These are phyloP conservation scores for Fusarium verrucosum DNA, from an alignment of 2,329 filamentous ascomycete species.

Conservation along the genomic window DNA sequence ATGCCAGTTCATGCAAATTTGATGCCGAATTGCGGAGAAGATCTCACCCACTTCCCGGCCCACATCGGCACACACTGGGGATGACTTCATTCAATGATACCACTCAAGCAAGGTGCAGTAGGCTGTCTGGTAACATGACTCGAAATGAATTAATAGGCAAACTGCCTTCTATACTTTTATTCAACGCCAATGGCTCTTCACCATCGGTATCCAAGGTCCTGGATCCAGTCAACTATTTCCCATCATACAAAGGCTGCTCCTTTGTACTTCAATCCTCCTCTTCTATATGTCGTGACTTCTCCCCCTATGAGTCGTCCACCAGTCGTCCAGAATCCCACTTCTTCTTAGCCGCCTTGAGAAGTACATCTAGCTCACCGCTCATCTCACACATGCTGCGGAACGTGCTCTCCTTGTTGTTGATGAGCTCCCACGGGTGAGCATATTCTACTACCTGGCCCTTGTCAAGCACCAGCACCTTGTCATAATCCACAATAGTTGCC, in stretches of 20 bases:
- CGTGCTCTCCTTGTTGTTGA: constrained; percentile 73
- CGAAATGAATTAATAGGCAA: constrained; percentile 5
- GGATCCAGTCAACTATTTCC: background rate
- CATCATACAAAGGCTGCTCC: background rate
- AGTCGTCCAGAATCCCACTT: constrained; percentile 55
- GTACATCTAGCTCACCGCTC: constrained; percentile 64
- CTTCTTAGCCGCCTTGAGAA: constrained; percentile 66
- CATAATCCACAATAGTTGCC: constrained; percentile 97
- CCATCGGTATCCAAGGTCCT: constrained; percentile 5
- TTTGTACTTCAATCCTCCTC: constrained; percentile 14
- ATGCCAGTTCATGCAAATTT: constrained; percentile 27
- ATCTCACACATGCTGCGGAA: constrained; percentile 73
- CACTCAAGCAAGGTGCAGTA: too few relatives aligned
- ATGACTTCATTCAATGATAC: constrained; percentile 10
- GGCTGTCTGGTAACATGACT: too few relatives aligned
- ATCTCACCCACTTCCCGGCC: constrained; percentile 8
- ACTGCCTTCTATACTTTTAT: constrained; percentile 29
- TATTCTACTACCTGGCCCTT: constrained; percentile 88
- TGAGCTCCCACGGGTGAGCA: constrained; percentile 85
- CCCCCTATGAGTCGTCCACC: constrained; percentile 47
- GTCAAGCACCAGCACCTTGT: constrained; percentile 95
- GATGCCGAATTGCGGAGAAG: constrained; percentile 30
- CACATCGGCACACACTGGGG: background rate
- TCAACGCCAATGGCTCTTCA: constrained; percentile 2
- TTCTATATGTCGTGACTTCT: constrained; percentile 4